Evolutionary conservation across 1,139 yeast species (phyloP).

Genomic region (Sporopachydermia cereana): DNA sequence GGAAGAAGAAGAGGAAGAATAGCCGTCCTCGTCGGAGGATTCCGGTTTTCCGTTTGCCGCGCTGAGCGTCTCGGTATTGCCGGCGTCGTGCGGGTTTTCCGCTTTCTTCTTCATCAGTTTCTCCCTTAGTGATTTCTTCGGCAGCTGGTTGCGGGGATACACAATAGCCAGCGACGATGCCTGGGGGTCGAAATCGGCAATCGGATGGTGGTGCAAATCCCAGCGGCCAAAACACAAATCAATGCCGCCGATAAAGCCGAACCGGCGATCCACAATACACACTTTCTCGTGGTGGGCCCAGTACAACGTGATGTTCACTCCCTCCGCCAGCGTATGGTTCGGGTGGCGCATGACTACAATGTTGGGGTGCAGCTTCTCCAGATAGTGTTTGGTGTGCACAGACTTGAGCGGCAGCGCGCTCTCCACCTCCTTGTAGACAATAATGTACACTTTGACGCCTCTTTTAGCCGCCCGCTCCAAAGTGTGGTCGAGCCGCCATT

Average conservation of each 20-base stretch:
- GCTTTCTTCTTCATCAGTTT: neutral
- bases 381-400: slow-evolving; percentile 46
- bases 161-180: slow-evolving; percentile 9
- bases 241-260: slow-evolving; percentile 51
- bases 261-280: slow-evolving; percentile 42
- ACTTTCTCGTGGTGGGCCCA: slow-evolving; percentile 63
- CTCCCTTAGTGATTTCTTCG: neutral
- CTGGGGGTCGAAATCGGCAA: slow-evolving; percentile 15
- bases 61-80: neutral
- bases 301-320: slow-evolving; percentile 32
- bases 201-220: slow-evolving; percentile 47
- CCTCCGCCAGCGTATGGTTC: slow-evolving; percentile 46
- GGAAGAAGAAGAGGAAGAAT: neutral
- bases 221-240: slow-evolving; percentile 52
- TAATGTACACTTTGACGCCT: slow-evolving; percentile 50
- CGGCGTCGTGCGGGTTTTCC: neutral
- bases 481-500: slow-evolving; percentile 47
- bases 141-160: slow-evolving; percentile 3
- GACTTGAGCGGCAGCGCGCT: slow-evolving; percentile 51
- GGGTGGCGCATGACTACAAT: slow-evolving; percentile 56
- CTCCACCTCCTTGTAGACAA: slow-evolving; percentile 52
- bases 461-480: slow-evolving; percentile 49
- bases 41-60: neutral
- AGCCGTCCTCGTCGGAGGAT: neutral
- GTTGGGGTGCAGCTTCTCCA: slow-evolving; percentile 43